A percentile compares a stretch with the other conserved stretches of the same genome.
Conservation (phyloP, 2,329 filamentous ascomycete genomes). For the Orbilia blumenaviensis region DNA sequence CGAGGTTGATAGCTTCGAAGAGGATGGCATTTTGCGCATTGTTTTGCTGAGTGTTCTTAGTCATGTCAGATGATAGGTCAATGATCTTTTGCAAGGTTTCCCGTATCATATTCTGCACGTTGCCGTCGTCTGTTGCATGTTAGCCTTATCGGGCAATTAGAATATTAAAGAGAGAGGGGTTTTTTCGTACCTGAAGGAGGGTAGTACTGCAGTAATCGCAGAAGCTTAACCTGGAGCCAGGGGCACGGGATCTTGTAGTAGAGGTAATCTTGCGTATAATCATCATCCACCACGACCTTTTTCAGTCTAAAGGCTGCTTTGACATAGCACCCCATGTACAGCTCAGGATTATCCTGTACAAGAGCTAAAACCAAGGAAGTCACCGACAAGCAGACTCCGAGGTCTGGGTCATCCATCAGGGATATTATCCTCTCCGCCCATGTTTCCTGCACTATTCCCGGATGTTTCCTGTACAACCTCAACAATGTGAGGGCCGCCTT, state of each 20-base stretch:
- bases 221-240: slow-evolving; percentile 95
- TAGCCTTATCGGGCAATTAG: slow-evolving; percentile 48
- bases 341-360: slow-evolving; percentile 90
- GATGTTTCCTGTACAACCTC: slow-evolving; percentile 91
- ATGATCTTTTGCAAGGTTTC: slow-evolving; percentile 91
- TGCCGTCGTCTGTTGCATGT: slow-evolving; percentile 76
- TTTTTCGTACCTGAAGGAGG: slow-evolving; percentile 84
- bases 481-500: slow-evolving; percentile 95
- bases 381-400: slow-evolving; percentile 93
- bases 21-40: slow-evolving; percentile 98
- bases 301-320: slow-evolving; percentile 92
- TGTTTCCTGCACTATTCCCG: slow-evolving; percentile 90
- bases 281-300: slow-evolving; percentile 86
- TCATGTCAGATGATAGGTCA: slow-evolving; percentile 88
- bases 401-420: slow-evolving; percentile 95
- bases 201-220: slow-evolving; percentile 93
- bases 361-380: slow-evolving; percentile 95
- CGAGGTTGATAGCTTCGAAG: slow-evolving; percentile 97
- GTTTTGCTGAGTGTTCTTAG: slow-evolving; percentile 99
- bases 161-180: no score
- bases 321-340: slow-evolving; percentile 91
- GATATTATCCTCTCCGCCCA: slow-evolving; percentile 98
- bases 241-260: slow-evolving; percentile 99
- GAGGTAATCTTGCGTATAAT: slow-evolving; percentile 88
- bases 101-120: slow-evolving; percentile 89